These are phyloP conservation scores for Piromyces sp. DNA, from an alignment of 192 early-diverging fungal species.

Conservation along the genomic window DNA sequence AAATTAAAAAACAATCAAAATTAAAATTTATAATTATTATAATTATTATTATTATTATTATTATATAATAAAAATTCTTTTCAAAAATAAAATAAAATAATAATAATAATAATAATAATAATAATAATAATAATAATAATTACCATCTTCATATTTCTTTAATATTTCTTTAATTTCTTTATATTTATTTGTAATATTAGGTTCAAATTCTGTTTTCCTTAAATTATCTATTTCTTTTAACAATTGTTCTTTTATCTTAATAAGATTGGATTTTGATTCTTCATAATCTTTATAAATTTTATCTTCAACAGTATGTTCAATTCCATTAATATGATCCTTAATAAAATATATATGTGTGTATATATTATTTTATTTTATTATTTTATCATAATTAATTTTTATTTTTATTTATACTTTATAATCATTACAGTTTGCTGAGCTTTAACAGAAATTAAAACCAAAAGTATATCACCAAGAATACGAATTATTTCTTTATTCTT, in stretches of 20 bases:
- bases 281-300: background rate
- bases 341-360: background rate
- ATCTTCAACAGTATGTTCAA: background rate
- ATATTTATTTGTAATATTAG: background rate
- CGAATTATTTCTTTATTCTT: background rate
- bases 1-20: too few species aligned
- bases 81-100: too few species aligned
- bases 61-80: too few species aligned
- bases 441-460: background rate
- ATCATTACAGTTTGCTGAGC: background rate
- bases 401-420: too few species aligned
- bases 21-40: too few species aligned
- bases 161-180: background rate
- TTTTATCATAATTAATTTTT: too few species aligned
- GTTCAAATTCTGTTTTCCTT: background rate
- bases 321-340: background rate
- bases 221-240: background rate
- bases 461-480: background rate
- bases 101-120: too few species aligned
- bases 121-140: background rate
- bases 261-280: background rate
- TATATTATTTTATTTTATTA: too few species aligned
- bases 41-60: too few species aligned
- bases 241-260: background rate
- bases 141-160: background rate